Evolutionary conservation across 805 yeast species (phyloP).

Genomic region (Saccharomycopsis capsularis): DNA sequence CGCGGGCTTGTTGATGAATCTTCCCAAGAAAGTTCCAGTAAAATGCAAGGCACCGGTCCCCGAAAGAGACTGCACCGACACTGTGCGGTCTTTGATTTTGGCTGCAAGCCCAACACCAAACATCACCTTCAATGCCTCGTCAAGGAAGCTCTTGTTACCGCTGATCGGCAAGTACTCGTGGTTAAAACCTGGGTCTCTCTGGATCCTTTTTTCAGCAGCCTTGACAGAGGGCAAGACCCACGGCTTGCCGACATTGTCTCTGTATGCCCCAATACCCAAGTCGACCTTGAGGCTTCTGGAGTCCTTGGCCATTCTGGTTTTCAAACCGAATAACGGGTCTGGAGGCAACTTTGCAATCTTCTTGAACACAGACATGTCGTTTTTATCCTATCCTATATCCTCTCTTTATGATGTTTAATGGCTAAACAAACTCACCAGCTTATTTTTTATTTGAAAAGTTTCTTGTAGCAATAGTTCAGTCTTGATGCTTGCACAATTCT

Average conservation of each 20-base stretch:
- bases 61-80: slow-evolving; percentile 81
- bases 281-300: slow-evolving; percentile 65
- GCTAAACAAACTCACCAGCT: too few species aligned
- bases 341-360: slow-evolving; percentile 64
- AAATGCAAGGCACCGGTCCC: slow-evolving; percentile 95
- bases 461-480: too few species aligned
- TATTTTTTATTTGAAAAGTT: too few species aligned
- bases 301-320: slow-evolving; percentile 57
- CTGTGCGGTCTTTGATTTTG: slow-evolving; percentile 53
- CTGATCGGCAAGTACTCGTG: slow-evolving; percentile 85
- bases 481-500: too few species aligned
- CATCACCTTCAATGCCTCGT: slow-evolving; percentile 60
- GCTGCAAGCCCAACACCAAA: slow-evolving; percentile 55
- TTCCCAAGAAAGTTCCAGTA: slow-evolving; percentile 66
- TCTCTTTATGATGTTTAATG: too few species aligned
- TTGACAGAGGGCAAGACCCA: slow-evolving; percentile 76
- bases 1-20: slow-evolving; percentile 30
- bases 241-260: slow-evolving; percentile 83
- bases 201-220: slow-evolving; percentile 53
- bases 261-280: slow-evolving; percentile 89
- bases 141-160: slow-evolving; percentile 65
- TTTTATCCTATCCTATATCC: too few species aligned
- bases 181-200: slow-evolving; percentile 46
- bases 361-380: slow-evolving; percentile 33
- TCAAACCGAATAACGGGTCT: slow-evolving; percentile 81